These are phyloP conservation scores for Kwoniella dendrophila DNA, from an alignment of 768 basidiomycete species.

Conservation along the genomic window DNA sequence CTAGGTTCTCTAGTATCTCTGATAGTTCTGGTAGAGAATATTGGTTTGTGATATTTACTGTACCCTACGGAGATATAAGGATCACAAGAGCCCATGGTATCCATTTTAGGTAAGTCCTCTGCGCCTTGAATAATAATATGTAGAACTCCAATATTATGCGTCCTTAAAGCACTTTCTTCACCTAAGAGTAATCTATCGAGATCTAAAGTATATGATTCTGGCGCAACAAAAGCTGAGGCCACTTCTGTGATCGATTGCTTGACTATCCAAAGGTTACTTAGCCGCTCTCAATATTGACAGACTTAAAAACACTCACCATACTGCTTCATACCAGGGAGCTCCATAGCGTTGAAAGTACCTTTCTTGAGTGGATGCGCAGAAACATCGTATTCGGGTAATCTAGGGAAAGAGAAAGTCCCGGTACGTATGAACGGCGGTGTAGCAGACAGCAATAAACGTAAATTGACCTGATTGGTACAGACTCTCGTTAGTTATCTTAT, in stretches of 20 bases:
- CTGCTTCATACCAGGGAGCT: conserved; percentile 51
- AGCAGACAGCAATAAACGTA: conserved; percentile 53
- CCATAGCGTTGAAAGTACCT: conserved; percentile 53
- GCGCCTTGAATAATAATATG: conserved; percentile 52
- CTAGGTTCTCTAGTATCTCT: conserved; percentile 47
- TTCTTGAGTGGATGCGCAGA: conserved; percentile 53
- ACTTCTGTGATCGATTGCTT: conserved; percentile 49
- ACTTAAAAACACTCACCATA: conserved; percentile 48
- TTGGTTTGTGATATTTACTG: conserved; percentile 53
- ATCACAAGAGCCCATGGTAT: conserved; percentile 53
- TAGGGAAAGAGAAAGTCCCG: conserved; percentile 52
- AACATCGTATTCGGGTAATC: conserved; percentile 54
- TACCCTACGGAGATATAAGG: conserved; percentile 53
- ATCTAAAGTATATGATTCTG: conserved; percentile 53
- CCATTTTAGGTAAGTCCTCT: conserved; percentile 43
- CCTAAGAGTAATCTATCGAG: conserved; percentile 55
- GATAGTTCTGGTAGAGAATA: conserved; percentile 55
- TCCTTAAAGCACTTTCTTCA: conserved; percentile 48
- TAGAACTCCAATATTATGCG: conserved; percentile 51
- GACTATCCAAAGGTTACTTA: conserved; percentile 24
- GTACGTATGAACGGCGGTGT: conserved; percentile 55
- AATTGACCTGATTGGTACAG: too few relatives aligned
- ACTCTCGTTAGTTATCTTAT: too few relatives aligned
- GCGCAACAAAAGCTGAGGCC: conserved; percentile 52
- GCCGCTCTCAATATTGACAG: not conserved